Evolutionary conservation across 2,329 filamentous ascomycete genomes (phyloP), one percentile per base, ranked within the genome.

Genomic region (Cyphellophora attinorum): DNA sequence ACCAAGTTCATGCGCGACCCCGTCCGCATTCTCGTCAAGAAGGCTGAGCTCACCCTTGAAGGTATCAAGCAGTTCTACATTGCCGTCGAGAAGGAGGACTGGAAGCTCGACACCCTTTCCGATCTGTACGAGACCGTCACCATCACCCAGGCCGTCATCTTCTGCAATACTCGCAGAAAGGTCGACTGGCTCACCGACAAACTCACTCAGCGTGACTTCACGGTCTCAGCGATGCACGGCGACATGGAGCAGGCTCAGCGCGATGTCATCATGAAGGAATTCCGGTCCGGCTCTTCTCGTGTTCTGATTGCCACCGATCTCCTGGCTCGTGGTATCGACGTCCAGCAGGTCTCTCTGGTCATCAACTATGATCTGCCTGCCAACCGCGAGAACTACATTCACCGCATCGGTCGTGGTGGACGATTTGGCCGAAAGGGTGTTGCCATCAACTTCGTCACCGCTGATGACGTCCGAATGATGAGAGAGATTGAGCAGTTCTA

Each of bases 61-160:
- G 91, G 91, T 85, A 93, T 98, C 62, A 98, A 98, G 78, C 91
- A 98, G 67, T 98, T 95, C 74, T 98, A 95, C 74, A 96, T 98
- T 68, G 91, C 91, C 41, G 91, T 98, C 42, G 91, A 98, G 76
- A 96, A 98, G 77, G 91, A 98, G 66, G 91, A 98, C 61, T 98
- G 91, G 91, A 98, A 98, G 73, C 81, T 98, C 50, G 91, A 98
- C 67, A 98, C 91, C 43, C 85, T 98, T 45, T 96, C 85, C 56
- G 91, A 98, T 68, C 70, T 98, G 53, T 98, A 98, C 74, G 91
- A 98, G 73, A 98, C 91, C 37, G 83, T 98, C 60, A 98, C 91
- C 62, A 98, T 96, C 59, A 98, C 91, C 54, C 91, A 98, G 68
- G 91, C 91, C 41, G 91, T 98, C 67, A 98, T 98, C 70, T 98